phyloP scores from a whole-genome alignment of 2,329 filamentous ascomycete genomes.

The Sporothrix euskadiensis region DNA sequence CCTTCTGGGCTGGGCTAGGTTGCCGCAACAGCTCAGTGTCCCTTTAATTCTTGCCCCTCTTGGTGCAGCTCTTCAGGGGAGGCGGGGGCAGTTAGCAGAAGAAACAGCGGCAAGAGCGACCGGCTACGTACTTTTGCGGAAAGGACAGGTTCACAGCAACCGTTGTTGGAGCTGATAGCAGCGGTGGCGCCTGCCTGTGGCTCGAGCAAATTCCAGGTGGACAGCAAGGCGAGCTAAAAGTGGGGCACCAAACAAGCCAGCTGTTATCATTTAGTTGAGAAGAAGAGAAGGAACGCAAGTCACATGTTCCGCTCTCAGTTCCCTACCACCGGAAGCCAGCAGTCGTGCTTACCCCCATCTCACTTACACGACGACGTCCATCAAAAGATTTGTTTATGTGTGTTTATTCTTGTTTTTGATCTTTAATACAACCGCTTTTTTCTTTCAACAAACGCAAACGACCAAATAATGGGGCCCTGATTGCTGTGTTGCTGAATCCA shows the following conservation, averaged over 20 bases:
- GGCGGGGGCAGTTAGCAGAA: not conserved
- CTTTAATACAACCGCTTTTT: not conserved
- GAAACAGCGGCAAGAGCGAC: slow-evolving; percentile 3
- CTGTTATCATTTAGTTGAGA: slow-evolving; percentile 28
- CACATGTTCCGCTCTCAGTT: slow-evolving; percentile 19
- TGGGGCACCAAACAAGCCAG: slow-evolving; percentile 29
- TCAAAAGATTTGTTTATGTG: not conserved
- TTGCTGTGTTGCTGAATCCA: not conserved
- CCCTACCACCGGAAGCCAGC: not conserved
- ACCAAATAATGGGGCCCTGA: not conserved
- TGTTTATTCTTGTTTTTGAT: not conserved
- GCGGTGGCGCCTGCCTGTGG: slow-evolving; percentile 23
- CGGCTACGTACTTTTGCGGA: not conserved
- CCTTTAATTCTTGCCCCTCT: slow-evolving; percentile 16
- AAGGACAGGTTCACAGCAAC: slow-evolving; percentile 21
- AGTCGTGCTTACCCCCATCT: not conserved
- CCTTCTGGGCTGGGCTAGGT: slow-evolving; percentile 23
- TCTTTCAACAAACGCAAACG: not conserved
- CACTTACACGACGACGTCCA: slow-evolving; percentile 6
- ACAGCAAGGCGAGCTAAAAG: slow-evolving; percentile 14
- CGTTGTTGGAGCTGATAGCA: not conserved
- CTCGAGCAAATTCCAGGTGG: slow-evolving; percentile 4
- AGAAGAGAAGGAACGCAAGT: not conserved
- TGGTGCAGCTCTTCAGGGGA: slow-evolving; percentile 17
- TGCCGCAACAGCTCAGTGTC: not conserved